Evolutionary conservation across 805 yeast species (phyloP).

Genomic region (Candida xyloterini): DNA sequence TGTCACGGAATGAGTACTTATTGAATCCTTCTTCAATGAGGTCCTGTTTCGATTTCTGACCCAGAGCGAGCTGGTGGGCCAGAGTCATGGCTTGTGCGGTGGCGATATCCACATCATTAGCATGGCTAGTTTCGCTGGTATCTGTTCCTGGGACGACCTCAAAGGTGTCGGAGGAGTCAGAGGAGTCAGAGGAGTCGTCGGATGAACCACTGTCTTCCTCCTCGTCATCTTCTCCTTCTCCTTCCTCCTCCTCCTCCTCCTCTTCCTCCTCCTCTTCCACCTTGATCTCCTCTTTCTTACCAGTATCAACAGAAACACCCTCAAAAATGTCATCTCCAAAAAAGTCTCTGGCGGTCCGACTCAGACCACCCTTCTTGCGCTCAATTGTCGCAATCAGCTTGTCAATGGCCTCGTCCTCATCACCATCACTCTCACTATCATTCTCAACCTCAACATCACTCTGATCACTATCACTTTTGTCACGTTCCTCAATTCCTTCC

Average conservation of each 20-base stretch:
- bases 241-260: conserved; percentile 15
- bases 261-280: conserved; percentile 7
- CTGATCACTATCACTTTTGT: conserved; percentile 35
- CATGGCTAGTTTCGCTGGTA: conserved; percentile 44
- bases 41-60: conserved; percentile 80
- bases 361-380: conserved; percentile 41
- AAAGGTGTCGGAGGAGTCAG: conserved; percentile 43
- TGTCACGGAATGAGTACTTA: conserved; percentile 87
- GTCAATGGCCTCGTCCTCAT: conserved; percentile 69
- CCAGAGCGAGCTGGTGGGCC: conserved; percentile 92
- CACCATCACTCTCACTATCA: conserved; percentile 47
- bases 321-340: conserved; percentile 55
- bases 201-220: conserved; percentile 10
- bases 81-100: conserved; percentile 97
- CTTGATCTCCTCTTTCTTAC: conserved; percentile 9
- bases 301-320: conserved; percentile 39
- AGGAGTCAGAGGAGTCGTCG: conserved; percentile 7
- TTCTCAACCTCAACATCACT: conserved; percentile 44
- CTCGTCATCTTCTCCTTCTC: conserved; percentile 18
- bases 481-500: conserved; percentile 62
- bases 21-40: conserved; percentile 91
- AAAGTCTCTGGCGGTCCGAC: conserved; percentile 40
- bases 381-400: conserved; percentile 52
- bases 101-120: conserved; percentile 72
- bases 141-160: conserved; percentile 18